These are phyloP conservation scores for Trametes hirsuta DNA, from an alignment of 1,284 basidiomycete genomes.

Conservation along the genomic window DNA sequence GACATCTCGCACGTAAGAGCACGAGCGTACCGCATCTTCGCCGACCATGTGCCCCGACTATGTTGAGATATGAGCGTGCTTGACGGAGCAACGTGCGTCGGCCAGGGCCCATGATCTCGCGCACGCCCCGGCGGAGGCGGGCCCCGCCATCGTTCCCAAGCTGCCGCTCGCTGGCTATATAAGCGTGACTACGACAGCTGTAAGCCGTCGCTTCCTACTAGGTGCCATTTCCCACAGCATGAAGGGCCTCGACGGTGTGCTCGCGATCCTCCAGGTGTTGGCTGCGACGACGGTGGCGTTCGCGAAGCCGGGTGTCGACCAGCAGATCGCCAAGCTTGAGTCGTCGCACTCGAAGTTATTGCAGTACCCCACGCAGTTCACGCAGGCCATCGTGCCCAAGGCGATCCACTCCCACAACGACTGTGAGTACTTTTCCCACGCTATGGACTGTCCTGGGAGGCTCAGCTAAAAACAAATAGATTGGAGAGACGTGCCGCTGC, in stretches of 20 bases:
- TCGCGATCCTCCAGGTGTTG: constrained; percentile 1
- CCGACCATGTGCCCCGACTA: neutral
- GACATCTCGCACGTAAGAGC: neutral
- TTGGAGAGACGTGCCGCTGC: constrained; percentile 55
- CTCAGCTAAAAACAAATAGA: constrained; percentile 36
- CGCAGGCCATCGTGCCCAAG: constrained; percentile 54
- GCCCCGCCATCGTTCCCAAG: neutral
- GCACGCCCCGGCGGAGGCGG: neutral
- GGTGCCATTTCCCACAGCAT: neutral
- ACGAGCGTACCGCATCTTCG: neutral
- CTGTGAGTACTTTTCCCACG: constrained; percentile 38
- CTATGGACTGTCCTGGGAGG: neutral
- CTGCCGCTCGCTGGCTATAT: neutral
- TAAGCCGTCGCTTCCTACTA: neutral
- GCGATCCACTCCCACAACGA: constrained; percentile 59
- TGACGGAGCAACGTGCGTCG: constrained; percentile 19
- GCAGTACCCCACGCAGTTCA: constrained; percentile 53
- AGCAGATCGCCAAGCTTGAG: constrained; percentile 45
- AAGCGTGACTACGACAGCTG: neutral
- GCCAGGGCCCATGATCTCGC: neutral
- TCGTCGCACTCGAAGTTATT: constrained; percentile 46
- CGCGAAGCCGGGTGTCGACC: constrained; percentile 37
- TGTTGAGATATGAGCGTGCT: neutral
- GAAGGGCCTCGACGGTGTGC: neutral
- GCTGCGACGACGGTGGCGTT: neutral